Evolutionary conservation across 202 grass and related monocot genomes (phyloP).

Genomic region (Zoysia matrella): DNA sequence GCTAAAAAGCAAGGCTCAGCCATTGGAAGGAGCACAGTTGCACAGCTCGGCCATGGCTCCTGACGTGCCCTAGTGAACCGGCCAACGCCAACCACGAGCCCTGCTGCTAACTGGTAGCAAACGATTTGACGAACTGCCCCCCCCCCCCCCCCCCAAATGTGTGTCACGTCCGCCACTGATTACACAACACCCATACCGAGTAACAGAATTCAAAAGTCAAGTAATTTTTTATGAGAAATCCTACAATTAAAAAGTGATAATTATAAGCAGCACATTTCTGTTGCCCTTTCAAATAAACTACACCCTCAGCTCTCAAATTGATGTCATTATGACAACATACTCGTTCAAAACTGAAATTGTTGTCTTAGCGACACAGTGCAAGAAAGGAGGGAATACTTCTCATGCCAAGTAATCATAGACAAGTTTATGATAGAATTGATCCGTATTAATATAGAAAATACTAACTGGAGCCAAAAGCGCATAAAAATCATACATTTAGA

Average conservation of each 20-base stretch:
- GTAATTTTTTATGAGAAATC: neutral
- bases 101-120: too few species aligned
- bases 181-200: neutral
- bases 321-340: too few species aligned
- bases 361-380: too few species aligned
- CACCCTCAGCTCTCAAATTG: too few species aligned
- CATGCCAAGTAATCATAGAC: neutral
- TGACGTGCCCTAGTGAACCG: too few species aligned
- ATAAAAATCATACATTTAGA: neutral
- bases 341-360: too few species aligned
- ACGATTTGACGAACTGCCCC: too few species aligned
- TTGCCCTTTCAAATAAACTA: neutral
- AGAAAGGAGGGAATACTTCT: neutral
- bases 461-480: neutral
- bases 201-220: neutral
- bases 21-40: too few species aligned
- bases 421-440: neutral
- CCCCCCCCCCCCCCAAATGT: too few species aligned
- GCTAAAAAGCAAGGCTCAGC: too few species aligned
- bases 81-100: too few species aligned
- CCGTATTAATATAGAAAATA: constrained; percentile 1
- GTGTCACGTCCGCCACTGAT: neutral
- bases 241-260: neutral
- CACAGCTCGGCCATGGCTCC: too few species aligned
- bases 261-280: neutral